Conservation (phyloP, 495 filamentous ascomycete species). For the Halenospora varia region DNA sequence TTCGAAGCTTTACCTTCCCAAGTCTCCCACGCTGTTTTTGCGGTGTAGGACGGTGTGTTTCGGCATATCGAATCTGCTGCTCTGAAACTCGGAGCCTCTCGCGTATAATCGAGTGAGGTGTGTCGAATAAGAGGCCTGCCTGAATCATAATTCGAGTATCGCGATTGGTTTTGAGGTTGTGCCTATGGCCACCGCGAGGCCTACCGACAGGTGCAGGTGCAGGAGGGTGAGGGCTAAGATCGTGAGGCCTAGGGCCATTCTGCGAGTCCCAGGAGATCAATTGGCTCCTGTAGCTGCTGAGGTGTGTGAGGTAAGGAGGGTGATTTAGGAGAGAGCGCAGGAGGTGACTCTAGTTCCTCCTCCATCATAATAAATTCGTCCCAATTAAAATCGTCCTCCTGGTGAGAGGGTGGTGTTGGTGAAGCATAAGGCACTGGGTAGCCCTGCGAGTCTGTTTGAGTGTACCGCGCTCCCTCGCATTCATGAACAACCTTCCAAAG, state of each 20-base stretch:
- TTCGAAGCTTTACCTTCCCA: neutral
- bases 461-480: no score
- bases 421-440: no score
- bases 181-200: neutral
- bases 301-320: no score
- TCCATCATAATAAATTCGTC: no score
- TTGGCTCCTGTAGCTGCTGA: no score
- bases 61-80: neutral
- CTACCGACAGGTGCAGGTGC: no score
- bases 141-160: neutral
- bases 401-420: no score
- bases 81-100: neutral
- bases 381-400: no score
- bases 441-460: no score
- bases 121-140: neutral
- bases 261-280: neutral
- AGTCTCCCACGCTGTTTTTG: neutral
- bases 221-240: neutral
- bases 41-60: neutral
- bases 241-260: slow-evolving; percentile 7
- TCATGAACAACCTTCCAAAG: no score
- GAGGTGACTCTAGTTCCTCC: no score
- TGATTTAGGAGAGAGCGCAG: no score
- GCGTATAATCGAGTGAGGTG: neutral
- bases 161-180: neutral